Base-by-base conservation (phyloP, 148 eudicot species). In the Bassia scoparia region DNA sequence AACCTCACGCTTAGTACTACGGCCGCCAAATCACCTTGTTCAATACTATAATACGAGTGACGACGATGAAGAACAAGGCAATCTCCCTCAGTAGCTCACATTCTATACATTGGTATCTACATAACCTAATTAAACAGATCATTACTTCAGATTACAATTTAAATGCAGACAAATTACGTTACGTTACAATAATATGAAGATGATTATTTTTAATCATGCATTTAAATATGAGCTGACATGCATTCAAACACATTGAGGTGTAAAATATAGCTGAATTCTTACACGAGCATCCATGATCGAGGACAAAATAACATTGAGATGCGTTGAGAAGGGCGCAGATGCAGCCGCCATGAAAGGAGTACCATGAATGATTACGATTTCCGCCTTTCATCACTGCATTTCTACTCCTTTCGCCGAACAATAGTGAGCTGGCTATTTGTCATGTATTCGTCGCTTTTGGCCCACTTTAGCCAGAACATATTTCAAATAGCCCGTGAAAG, bases 261-360 rank as follows among this genome's bases (percentile, higher is more conserved):
- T 15, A 49, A 49, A 49, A 46, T 1, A 14, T 26, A 17, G 21
- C 17, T 20, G 14, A 2, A 27, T 15, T 23, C 16, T 24, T 82
- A 89, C 98, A 86, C 98, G 83, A 34, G 98, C 93, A 73, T 94
- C 98, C 74, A 67, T 91, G 90, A 75, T 89, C 96, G 44, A 94
- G 67, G 55, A 94, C 86, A 54, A 91, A 78, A 83, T 94, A 88
- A 96, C 7, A 83, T 69, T 13, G 96, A 88, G 49, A 94, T 76
- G 5, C 98, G 92, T 16, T 84, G 80, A 16, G 78, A 73, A 10
- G 91, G 49, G 98, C 98, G 17, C 81, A 75, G 96, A 79, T 5
- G 98, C 90, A 0, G 98, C 97, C 0, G 87, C 93, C 93, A 91
- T 89, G 83, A 83, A 90, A 70, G 90, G 95, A 37, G 89, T 89